Base-by-base conservation (phyloP, 768 basidiomycete genomes). In the Tephrocybe sp. region DNA sequence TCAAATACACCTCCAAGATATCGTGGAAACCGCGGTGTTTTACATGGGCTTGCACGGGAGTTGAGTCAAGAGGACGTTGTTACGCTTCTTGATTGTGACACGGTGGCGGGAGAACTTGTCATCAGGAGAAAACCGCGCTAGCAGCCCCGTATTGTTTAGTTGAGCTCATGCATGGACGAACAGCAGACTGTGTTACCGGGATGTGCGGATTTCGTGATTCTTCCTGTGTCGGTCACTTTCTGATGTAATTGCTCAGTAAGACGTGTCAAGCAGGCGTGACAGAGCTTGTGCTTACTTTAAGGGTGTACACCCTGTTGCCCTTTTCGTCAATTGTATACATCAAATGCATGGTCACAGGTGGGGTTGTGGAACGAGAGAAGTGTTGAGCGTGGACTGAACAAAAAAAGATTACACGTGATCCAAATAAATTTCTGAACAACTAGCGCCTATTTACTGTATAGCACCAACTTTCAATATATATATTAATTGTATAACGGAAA, bases 31-130 rank as follows among this genome's bases (percentile, higher is more conserved):
- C 43, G 28, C 22, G 27, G 16, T 16, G 38, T 19, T 21, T 79
- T 78, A 97, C 76, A 95, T 76, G 16, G 95, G 94, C 69, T 92
- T 93, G 46, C 79, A 72, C 22, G 96, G 94, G 16, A 90, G 78
- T 64, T 98, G 94, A 15, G 96, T 95, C 55, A 86, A 82, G 55
- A 99, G 83, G 48, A 97, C 82, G 51, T 84, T 84, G 64, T 86
- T 89, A 64, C 96, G 84, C 73, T 92, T 92, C 77, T 98, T 98
- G 64, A 98, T 86, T 5, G 93, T 97, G 53, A 98, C 94, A 52
- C 97, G 89, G 64, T 99, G 96, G 54, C 94, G 82, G 53, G 94
- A 96, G 73, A 96, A 98, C 75, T 98, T 98, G 82, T 98, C 96
- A 68, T 99, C 97, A 9, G 96, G 96, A 12, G 96, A 98, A 72